Conservation (phyloP, 768 basidiomycete species). For the Leccinum barrowsii region DNA sequence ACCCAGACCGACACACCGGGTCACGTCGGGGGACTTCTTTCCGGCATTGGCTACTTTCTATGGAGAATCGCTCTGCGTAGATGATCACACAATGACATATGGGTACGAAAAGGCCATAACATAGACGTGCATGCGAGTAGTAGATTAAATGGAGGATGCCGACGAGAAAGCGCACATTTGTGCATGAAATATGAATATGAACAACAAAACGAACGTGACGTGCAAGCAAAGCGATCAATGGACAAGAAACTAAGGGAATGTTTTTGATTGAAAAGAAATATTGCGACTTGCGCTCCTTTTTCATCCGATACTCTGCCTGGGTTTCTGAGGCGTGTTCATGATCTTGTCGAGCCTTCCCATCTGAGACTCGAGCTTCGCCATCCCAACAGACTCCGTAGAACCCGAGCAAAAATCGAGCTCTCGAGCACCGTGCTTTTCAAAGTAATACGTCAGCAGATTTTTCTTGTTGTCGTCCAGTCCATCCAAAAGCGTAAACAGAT, state of each 20-base stretch:
- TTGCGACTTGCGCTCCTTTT: not conserved
- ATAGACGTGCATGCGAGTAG: conserved; percentile 5
- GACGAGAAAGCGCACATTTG: conserved; percentile 1
- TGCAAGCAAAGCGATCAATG: conserved; percentile 1
- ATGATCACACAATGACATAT: conserved; percentile 7
- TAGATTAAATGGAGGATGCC: conserved; percentile 1
- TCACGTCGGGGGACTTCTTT: conserved; percentile 65
- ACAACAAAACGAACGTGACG: conserved; percentile 15
- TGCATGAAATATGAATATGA: conserved; percentile 10
- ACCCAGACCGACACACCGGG: conserved; percentile 56
- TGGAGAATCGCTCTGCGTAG: conserved; percentile 30
- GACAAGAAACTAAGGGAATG: not conserved
- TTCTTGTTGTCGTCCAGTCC: conserved; percentile 88
- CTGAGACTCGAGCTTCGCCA: conserved; percentile 75
- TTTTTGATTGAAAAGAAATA: not conserved
- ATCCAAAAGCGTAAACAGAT: conserved; percentile 76
- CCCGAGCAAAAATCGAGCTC: conserved; percentile 38
- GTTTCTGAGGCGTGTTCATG: conserved; percentile 65
- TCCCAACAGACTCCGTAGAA: conserved; percentile 39
- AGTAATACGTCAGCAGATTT: conserved; percentile 83
- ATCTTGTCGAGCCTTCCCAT: conserved; percentile 77
- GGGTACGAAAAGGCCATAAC: not conserved
- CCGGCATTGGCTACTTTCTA: conserved; percentile 54
- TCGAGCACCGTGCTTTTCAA: conserved; percentile 81
- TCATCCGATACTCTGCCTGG: conserved; percentile 14